Base-by-base conservation (phyloP, 805 yeast genomes). In the Metschnikowia similis region DNA sequence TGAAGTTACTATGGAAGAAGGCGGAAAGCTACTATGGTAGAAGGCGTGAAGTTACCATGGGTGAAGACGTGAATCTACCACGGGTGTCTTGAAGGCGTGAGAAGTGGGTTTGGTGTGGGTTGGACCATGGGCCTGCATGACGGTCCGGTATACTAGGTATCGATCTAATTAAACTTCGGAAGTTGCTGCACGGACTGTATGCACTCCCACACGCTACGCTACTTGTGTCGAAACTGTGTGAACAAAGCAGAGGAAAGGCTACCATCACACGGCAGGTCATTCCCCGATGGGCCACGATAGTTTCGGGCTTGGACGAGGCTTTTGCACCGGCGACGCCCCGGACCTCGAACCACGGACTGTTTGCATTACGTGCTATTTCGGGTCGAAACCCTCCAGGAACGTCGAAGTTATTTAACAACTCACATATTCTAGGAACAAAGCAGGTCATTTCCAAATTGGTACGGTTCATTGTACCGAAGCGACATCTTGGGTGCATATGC, bases 121-220 rank as follows among this genome's bases (percentile, higher is more conserved):
- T 40, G n/a, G 43, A 40, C 30, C 6, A 14, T 4, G 44, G 30
- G 35, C 45, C 37, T 32, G 45, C 21, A 41, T 41, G 44, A 13
- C 8, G 34, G 3, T 21, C 45, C 36, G 21, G 45, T 37, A 41
- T 28, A 13, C 11, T 21, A 21, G 31, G 6, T 21, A 31, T 41
- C 37, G 26, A 21, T 31, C 17, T 35, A 30, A 26, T 28, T 31
- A 7, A 41, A 11, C 29, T 26, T 16, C 16, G n/a, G 30, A 31
- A n/a, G 32, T 17, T 21, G 13, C 45, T 32, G 45, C 45, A 37
- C 37, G 30, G 21, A 41, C 45, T 41, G 45, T 34, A 41, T 17
- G 17, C 13, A 31, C 10, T 11, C 16, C 16, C 37, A 9, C 21
- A 32, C 21, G 28, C 13, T 21, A 13, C 30, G 13, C 35, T 8